Percentiles rank a stretch among this genome's conserved stretches.
These are phyloP conservation scores for Moesziomyces antarcticus DNA, from an alignment of 1,284 basidiomycete species.

Conservation along the genomic window DNA sequence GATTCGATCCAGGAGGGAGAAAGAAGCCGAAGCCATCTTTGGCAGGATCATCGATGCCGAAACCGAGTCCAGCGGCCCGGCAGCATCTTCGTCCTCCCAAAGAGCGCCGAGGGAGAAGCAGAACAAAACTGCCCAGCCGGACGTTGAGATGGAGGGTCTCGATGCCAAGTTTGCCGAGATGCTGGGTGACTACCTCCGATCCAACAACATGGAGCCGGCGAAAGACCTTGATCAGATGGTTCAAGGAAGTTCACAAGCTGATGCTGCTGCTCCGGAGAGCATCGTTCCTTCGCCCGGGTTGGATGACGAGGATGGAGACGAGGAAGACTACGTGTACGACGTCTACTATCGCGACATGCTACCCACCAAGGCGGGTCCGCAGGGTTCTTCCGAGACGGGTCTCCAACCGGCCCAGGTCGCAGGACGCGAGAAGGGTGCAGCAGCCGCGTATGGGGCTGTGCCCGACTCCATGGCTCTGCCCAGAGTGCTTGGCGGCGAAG, in stretches of 20 bases:
- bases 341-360: slow-evolving; percentile 61
- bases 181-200: slow-evolving; percentile 52
- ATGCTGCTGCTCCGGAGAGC: background rate
- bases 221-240: slow-evolving; percentile 37
- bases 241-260: slow-evolving; percentile 17
- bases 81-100: background rate
- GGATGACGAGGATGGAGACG: slow-evolving; percentile 17
- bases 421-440: slow-evolving; percentile 37
- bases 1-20: slow-evolving; percentile 46
- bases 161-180: slow-evolving; percentile 55
- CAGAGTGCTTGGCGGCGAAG: slow-evolving; percentile 40
- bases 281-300: background rate
- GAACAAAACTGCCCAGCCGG: slow-evolving; percentile 6
- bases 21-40: slow-evolving; percentile 48
- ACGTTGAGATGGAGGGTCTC: slow-evolving; percentile 46
- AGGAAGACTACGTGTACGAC: slow-evolving; percentile 64
- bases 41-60: slow-evolving; percentile 50
- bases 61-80: slow-evolving; percentile 13
- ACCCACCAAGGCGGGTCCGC: slow-evolving; percentile 37
- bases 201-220: slow-evolving; percentile 45
- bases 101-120: slow-evolving; percentile 2
- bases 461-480: slow-evolving; percentile 35
- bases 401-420: slow-evolving; percentile 37
- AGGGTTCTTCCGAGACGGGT: slow-evolving; percentile 33
- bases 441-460: slow-evolving; percentile 25